Evolutionary conservation across 2,329 filamentous ascomycete species (phyloP), one percentile per base, ranked within the genome.

Genomic region (Xylariaceae sp.): DNA sequence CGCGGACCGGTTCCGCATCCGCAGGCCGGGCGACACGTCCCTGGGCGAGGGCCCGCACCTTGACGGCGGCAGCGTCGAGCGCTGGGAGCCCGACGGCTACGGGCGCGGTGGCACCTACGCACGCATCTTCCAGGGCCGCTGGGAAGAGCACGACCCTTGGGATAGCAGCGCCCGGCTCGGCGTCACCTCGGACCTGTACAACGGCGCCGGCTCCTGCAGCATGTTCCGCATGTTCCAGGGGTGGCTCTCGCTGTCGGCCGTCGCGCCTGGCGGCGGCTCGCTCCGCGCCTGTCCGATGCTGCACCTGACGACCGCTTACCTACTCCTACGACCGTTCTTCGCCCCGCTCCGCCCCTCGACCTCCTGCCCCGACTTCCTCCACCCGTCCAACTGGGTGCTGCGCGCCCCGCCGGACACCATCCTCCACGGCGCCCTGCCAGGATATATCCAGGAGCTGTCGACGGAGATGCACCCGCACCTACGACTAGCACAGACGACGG

Each of bases 211-310:
- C 0, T 86, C 89, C 0, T 96, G 91, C 74, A 88, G 82, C 54
- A 91, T 91, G 78, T 92, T 96, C 74, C 83, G 93, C 20, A 89
- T 91, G 81, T 93, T 90, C 73, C 93, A 96, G 74, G 92, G 91
- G n/a, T 96, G 92, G 91, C 74, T 96, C 51, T 83, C 83, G 52
- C 87, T 96, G 78, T 91, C 87, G 47, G 75, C 79, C n/a, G 87
- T 85, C 0, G 84, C 81, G 0, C 89, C 91, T 0, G 80, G 81
- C 5, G 85, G 93, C 74, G 92, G 92, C 1, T 93, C 91, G 0
- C 74, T 96, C 50, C 80, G 89, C 32, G 89, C 96, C 0, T 93
- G 92, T 66, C 93, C 93, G 1, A 79, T 96, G 59, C 75, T 95
- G 40, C 81, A 82, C 60, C 82, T 90, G 56, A 86, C 89, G 1